Conservation (phyloP, 1,284 basidiomycete genomes). For the Neolentinus lepideus region DNA sequence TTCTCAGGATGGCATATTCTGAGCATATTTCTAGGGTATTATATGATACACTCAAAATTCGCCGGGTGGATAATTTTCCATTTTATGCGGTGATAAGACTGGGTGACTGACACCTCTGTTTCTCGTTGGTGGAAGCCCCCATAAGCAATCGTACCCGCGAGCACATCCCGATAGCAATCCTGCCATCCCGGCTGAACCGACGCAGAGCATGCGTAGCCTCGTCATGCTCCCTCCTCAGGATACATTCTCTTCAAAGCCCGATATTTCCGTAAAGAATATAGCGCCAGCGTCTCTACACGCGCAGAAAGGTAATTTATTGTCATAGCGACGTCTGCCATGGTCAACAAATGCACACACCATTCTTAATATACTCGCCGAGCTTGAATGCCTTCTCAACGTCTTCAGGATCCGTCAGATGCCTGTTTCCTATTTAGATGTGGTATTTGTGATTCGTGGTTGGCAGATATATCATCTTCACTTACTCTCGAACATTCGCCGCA, state of each 20-base stretch:
- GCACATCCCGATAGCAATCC: too few species aligned
- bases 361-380: conserved; percentile 84
- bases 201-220: too few species aligned
- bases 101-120: too few species aligned
- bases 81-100: too few species aligned
- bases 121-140: too few species aligned
- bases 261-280: conserved; percentile 85
- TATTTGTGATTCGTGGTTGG: neutral
- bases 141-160: too few species aligned
- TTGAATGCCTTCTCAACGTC: conserved; percentile 77
- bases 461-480: neutral
- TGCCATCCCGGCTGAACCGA: too few species aligned
- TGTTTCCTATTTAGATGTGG: conserved; percentile 50
- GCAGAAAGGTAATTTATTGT: neutral
- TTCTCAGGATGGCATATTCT: too few species aligned
- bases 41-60: too few species aligned
- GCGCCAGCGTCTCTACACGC: conserved; percentile 70
- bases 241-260: conserved; percentile 77
- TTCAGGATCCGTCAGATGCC: conserved; percentile 55
- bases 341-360: conserved; percentile 46
- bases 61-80: too few species aligned
- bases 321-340: neutral
- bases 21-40: too few species aligned
- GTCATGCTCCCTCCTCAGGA: neutral
- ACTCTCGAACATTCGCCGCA: conserved; percentile 71